These are phyloP conservation scores for Biscogniauxia mediterranea DNA, from an alignment of 2,329 filamentous ascomycete genomes.

Conservation along the genomic window DNA sequence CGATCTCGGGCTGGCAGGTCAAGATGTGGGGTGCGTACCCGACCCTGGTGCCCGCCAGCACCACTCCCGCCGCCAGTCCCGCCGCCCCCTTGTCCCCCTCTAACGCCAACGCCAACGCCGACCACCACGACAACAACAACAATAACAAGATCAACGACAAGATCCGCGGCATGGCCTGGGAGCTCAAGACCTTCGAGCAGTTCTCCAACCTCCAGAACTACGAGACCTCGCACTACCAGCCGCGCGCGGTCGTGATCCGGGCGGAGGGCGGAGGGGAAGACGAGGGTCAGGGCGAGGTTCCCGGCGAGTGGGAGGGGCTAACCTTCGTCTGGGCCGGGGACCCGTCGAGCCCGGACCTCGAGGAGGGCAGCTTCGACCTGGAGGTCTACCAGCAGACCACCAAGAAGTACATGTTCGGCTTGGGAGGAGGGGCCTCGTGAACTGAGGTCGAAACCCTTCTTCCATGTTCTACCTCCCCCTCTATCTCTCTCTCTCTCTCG, in stretches of 20 bases:
- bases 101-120: background rate
- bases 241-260: background rate
- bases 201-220: slow-evolving; percentile 4
- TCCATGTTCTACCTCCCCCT: too few species aligned
- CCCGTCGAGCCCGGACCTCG: background rate
- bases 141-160: background rate
- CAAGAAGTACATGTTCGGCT: background rate
- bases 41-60: background rate
- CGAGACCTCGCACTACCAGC: slow-evolving; percentile 4
- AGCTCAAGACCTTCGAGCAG: slow-evolving; percentile 3
- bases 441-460: too few species aligned
- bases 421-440: too few species aligned
- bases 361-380: slow-evolving; percentile 6
- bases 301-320: slow-evolving; percentile 1
- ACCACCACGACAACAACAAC: background rate
- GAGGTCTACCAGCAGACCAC: background rate
- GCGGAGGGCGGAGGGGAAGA: background rate
- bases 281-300: background rate
- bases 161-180: slow-evolving; percentile 3
- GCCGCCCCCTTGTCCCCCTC: too few species aligned
- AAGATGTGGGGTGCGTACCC: slow-evolving; percentile 7
- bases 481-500: too few species aligned
- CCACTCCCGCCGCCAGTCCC: too few species aligned
- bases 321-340: slow-evolving; percentile 10
- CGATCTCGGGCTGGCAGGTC: slow-evolving; percentile 5